phyloP scores from a whole-genome alignment of 257 asterid species.

The Forsythia viridissima region DNA sequence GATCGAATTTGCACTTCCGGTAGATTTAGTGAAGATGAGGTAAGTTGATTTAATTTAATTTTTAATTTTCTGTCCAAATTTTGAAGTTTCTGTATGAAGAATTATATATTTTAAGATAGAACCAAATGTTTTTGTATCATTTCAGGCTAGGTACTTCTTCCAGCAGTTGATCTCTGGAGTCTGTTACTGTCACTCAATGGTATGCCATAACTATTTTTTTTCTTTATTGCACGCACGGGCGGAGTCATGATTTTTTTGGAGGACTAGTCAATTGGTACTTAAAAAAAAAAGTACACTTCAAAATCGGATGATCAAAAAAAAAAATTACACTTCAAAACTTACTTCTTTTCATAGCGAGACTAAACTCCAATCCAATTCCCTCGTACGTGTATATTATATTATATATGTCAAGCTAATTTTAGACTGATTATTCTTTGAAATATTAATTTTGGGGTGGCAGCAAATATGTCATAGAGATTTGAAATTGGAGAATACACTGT shows the following conservation, averaged over 20 bases:
- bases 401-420: too few species aligned
- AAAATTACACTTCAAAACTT: too few species aligned
- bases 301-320: too few species aligned
- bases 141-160: slow-evolving; percentile 56
- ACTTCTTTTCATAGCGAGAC: too few species aligned
- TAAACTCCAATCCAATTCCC: too few species aligned
- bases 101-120: background rate
- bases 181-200: slow-evolving; percentile 57
- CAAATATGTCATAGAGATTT: slow-evolving; percentile 79
- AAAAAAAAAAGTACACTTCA: too few species aligned
- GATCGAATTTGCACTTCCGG: slow-evolving; percentile 65
- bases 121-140: too few species aligned
- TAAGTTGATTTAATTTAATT: background rate
- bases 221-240: too few species aligned
- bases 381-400: too few species aligned
- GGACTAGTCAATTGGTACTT: too few species aligned
- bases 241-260: too few species aligned
- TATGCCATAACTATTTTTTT: background rate
- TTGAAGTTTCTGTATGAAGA: background rate
- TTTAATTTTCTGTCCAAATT: background rate
- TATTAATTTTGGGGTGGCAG: slow-evolving; percentile 31
- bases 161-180: slow-evolving; percentile 63
- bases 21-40: slow-evolving; percentile 72
- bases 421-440: too few species aligned
- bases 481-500: slow-evolving; percentile 65